These are phyloP conservation scores for Alternaria burnsii DNA, from an alignment of 2,329 filamentous ascomycete genomes.

Conservation along the genomic window DNA sequence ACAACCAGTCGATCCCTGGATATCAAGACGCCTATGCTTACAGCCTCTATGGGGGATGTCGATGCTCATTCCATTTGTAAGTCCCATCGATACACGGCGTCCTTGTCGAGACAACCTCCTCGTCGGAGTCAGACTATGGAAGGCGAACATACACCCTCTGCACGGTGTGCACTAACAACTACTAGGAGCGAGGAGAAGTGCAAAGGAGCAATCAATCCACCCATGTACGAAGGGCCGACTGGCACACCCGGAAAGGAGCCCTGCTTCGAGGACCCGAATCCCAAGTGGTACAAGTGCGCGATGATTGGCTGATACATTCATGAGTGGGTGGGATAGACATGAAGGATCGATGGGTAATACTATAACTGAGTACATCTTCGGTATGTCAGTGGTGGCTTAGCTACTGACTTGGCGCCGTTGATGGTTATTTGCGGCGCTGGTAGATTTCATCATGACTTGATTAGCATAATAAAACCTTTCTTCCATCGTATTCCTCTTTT, in stretches of 20 bases:
- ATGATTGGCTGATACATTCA: background rate
- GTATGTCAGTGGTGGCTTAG: background rate
- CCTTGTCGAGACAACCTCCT: background rate
- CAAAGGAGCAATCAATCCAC: background rate
- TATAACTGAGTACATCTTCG: too few relatives aligned
- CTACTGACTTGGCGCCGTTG: too few relatives aligned
- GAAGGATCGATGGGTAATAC: too few relatives aligned
- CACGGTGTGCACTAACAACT: background rate
- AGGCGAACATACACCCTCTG: background rate
- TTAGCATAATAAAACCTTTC: background rate
- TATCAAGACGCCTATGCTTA: constrained; percentile 21
- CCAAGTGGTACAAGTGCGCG: constrained; percentile 26
- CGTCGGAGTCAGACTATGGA: background rate
- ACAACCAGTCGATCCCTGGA: constrained; percentile 15
- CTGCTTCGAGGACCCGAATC: constrained; percentile 18
- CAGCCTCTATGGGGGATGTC: constrained; percentile 16
- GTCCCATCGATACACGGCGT: background rate
- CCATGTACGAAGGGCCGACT: constrained; percentile 11
- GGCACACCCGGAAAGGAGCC: constrained; percentile 16
- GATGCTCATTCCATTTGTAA: constrained; percentile 18
- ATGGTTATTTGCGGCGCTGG: background rate
- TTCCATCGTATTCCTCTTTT: background rate
- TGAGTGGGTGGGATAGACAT: background rate
- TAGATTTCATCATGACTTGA: background rate
- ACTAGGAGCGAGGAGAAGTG: constrained; percentile 15